Evolutionary conservation across 192 early-diverging fungal species (phyloP).

Genomic region (Allomyces arbusculus): DNA sequence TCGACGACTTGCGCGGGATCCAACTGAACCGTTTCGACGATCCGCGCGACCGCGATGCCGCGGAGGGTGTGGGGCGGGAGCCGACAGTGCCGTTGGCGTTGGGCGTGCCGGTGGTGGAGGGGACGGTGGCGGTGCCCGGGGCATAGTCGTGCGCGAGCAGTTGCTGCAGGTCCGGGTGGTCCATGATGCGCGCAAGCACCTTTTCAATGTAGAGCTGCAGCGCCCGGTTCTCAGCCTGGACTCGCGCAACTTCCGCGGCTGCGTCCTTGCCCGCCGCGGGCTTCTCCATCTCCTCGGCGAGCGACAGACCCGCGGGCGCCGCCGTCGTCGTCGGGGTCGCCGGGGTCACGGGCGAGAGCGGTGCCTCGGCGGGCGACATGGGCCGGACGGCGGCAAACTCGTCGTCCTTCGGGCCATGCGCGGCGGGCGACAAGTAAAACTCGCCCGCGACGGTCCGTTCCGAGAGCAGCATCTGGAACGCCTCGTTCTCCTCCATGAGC

Average conservation of each 20-base stretch:
- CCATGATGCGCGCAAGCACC: constrained; percentile 51
- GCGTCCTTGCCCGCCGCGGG: too few species aligned
- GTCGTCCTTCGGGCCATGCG: background rate
- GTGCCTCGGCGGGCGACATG: too few species aligned
- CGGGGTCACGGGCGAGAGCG: too few species aligned
- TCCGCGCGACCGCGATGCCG: too few species aligned
- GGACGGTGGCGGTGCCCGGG: background rate
- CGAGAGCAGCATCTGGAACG: constrained; percentile 55
- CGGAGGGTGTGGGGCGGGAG: too few species aligned
- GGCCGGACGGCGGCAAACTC: too few species aligned
- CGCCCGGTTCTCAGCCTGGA: constrained; percentile 27
- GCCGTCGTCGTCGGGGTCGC: too few species aligned
- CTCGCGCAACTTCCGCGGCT: background rate
- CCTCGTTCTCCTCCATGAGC: constrained; percentile 62
- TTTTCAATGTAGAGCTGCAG: constrained; percentile 54
- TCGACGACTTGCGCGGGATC: too few species aligned
- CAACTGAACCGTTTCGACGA: too few species aligned
- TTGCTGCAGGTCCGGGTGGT: constrained; percentile 25
- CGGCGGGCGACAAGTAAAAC: constrained; percentile 20
- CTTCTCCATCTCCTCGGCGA: background rate
- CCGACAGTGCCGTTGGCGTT: too few species aligned
- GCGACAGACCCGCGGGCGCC: background rate
- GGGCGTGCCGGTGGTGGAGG: background rate
- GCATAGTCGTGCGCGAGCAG: constrained; percentile 16
- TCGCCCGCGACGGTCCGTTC: constrained; percentile 66